These are phyloP conservation scores for Akanthomyces muscarius DNA, from an alignment of 2,329 filamentous ascomycete species.

Conservation along the genomic window DNA sequence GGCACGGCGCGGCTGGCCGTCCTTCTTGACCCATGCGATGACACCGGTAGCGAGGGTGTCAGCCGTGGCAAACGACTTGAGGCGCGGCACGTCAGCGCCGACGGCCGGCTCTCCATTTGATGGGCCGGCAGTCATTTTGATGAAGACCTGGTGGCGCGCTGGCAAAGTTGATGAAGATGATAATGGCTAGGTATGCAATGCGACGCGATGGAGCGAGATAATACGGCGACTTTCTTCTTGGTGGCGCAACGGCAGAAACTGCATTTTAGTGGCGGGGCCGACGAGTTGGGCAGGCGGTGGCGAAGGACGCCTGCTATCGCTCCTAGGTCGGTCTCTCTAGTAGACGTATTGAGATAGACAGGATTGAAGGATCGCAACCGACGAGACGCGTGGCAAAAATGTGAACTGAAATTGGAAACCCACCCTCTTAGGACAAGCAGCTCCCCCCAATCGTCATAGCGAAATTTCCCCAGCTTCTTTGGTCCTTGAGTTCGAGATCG, in stretches of 20 bases:
- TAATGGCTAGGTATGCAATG: not conserved
- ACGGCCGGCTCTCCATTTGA: conserved; percentile 50
- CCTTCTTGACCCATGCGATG: conserved; percentile 61
- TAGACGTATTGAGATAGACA: too few relatives aligned
- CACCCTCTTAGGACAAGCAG: too few relatives aligned
- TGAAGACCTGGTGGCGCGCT: not conserved
- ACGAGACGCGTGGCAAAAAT: too few relatives aligned
- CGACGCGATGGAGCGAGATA: not conserved
- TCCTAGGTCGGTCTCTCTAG: too few relatives aligned
- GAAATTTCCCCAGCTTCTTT: too few relatives aligned
- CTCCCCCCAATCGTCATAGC: too few relatives aligned
- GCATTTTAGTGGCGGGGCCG: conserved; percentile 5
- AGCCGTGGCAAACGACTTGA: conserved; percentile 80
- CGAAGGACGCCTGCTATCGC: not conserved
- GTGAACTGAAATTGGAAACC: too few relatives aligned
- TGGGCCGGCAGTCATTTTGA: conserved; percentile 48
- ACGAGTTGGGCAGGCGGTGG: conserved; percentile 15
- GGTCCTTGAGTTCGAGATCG: too few relatives aligned
- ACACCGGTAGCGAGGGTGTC: conserved; percentile 66
- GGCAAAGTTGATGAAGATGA: conserved; percentile 1
- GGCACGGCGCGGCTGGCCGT: conserved; percentile 82
- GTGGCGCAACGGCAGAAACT: conserved; percentile 5
- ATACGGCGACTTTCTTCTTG: not conserved
- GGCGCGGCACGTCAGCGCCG: conserved; percentile 53
- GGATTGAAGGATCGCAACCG: too few relatives aligned